Conservation (phyloP, 139 green algal species). For the Chlamydomonas applanata region DNA sequence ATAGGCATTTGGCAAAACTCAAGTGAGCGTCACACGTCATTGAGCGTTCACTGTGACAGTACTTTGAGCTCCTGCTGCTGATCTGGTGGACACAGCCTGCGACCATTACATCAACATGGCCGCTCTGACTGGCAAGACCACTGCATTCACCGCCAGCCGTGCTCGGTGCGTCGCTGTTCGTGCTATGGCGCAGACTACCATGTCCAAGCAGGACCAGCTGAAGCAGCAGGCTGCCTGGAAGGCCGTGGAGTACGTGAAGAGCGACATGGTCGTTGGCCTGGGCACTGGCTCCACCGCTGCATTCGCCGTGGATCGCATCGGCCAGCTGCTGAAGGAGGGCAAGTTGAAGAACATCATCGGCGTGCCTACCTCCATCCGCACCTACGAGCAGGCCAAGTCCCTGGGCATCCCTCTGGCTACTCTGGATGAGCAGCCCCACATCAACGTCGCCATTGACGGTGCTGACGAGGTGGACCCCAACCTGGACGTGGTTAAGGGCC, state of each 20-base stretch:
- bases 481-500: conserved; percentile 97
- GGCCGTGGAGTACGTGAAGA: conserved; percentile 97
- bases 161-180: too few relatives aligned
- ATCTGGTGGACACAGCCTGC: too few relatives aligned
- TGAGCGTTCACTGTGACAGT: too few relatives aligned
- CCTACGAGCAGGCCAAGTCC: conserved; percentile 83
- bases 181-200: background rate
- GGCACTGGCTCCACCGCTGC: conserved; percentile 98
- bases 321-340: conserved; percentile 86
- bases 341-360: conserved; percentile 94
- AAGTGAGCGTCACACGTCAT: too few relatives aligned
- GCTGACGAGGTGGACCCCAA: conserved; percentile 96
- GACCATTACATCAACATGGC: too few relatives aligned
- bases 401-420: conserved; percentile 97
- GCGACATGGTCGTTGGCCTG: conserved; percentile 93
- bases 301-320: conserved; percentile 97
- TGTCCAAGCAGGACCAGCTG: conserved; percentile 79
- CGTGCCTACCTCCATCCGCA: conserved; percentile 92
- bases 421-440: conserved; percentile 89
- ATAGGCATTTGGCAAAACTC: too few relatives aligned
- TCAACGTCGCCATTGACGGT: conserved; percentile 98
- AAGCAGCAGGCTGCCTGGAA: conserved; percentile 95
- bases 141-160: too few relatives aligned
- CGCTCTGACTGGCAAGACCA: too few relatives aligned
- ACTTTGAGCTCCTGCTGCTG: too few relatives aligned